phyloP scores from a whole-genome alignment of 345 rosid genomes.

The Barbarea vulgaris region DNA sequence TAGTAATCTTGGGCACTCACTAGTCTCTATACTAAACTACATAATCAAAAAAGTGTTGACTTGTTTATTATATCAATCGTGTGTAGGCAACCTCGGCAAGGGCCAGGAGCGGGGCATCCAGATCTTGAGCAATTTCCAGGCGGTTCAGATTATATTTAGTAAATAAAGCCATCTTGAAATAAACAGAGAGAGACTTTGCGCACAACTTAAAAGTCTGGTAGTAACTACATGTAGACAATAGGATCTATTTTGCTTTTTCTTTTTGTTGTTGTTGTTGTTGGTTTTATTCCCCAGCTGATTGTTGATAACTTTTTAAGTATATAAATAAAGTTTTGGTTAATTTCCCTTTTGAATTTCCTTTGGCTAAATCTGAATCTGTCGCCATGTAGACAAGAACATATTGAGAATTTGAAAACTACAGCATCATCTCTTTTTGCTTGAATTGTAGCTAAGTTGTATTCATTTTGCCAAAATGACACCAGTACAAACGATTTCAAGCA shows the following conservation, averaged over 20 bases:
- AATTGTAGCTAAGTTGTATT: background rate
- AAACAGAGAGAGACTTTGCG: background rate
- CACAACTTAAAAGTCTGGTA: background rate
- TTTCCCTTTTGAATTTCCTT: background rate
- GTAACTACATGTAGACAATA: background rate
- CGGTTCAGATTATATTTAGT: constrained; percentile 61
- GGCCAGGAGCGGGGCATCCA: constrained; percentile 68
- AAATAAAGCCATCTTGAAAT: background rate
- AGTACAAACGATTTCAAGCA: background rate
- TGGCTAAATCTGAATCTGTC: background rate
- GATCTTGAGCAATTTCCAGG: constrained; percentile 66
- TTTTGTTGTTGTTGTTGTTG: background rate
- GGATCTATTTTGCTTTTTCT: background rate
- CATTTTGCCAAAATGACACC: background rate
- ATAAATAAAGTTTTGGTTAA: constrained; percentile 12
- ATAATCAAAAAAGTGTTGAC: constrained; percentile 12
- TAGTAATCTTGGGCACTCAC: constrained; percentile 22
- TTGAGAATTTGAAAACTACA: background rate
- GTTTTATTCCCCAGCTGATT: background rate
- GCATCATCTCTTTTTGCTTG: background rate
- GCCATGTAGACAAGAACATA: background rate
- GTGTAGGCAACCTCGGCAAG: constrained; percentile 56
- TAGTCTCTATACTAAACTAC: background rate
- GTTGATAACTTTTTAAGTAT: constrained; percentile 15
- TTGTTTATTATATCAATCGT: background rate